A percentile compares a stretch with the other conserved stretches of the same genome.
phyloP scores from a whole-genome alignment of 2,329 filamentous ascomycete species.

The Zelopaecilomyces penicillatus region DNA sequence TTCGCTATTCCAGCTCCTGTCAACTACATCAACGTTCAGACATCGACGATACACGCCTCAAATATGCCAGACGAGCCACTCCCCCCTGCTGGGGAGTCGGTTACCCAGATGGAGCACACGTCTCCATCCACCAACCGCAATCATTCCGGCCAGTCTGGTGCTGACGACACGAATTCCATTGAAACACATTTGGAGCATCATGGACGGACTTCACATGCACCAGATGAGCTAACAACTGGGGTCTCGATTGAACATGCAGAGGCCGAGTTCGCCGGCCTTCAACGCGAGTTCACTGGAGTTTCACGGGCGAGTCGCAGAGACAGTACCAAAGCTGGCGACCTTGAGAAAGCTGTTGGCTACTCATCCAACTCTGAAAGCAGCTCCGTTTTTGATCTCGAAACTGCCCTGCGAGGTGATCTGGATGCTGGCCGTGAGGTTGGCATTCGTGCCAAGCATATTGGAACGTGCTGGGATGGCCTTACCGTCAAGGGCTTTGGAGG shows the following conservation, averaged over 20 bases:
- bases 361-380: constrained; percentile 35
- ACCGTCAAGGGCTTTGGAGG: constrained; percentile 71
- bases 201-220: constrained; percentile 11
- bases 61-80: constrained; percentile 5
- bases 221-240: constrained; percentile 22
- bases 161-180: constrained; percentile 22
- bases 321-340: constrained; percentile 31
- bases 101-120: neutral
- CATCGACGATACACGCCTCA: no score
- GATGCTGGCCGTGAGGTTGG: constrained; percentile 66
- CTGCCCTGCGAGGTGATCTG: constrained; percentile 61
- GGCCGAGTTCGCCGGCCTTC: constrained; percentile 62
- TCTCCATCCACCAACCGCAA: no score
- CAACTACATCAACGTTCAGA: no score
- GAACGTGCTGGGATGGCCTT: constrained; percentile 69
- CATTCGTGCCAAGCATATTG: constrained; percentile 72
- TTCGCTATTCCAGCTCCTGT: neutral
- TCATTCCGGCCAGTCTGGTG: constrained; percentile 12
- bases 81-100: constrained; percentile 2
- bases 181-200: constrained; percentile 13
- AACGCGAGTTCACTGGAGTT: constrained; percentile 49
- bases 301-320: constrained; percentile 40
- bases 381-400: constrained; percentile 63
- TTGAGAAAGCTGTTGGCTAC: constrained; percentile 46
- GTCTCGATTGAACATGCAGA: constrained; percentile 61